A percentile compares a stretch with the other conserved stretches of the same genome.
phyloP scores from a whole-genome alignment of 2,329 filamentous ascomycete genomes.

The Ascochyta koolunga region DNA sequence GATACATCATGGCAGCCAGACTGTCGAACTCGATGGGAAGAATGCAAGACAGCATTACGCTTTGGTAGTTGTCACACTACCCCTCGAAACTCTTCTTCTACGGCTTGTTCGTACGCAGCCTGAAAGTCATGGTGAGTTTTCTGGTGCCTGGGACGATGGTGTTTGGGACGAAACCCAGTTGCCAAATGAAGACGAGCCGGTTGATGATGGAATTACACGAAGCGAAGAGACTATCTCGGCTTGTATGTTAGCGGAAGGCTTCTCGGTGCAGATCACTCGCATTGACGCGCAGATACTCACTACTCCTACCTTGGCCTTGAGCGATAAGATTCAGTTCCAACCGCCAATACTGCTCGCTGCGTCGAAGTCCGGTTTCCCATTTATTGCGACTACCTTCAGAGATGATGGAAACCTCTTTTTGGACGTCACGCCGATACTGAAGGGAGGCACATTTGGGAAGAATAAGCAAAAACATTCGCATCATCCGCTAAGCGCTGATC shows the following conservation, averaged over 20 bases:
- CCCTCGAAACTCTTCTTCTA: conserved; percentile 38
- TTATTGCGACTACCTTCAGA: conserved; percentile 30
- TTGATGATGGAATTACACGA: conserved; percentile 34
- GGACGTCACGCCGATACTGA: conserved; percentile 24
- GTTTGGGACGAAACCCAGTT: conserved; percentile 35
- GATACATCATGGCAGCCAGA: conserved; percentile 38
- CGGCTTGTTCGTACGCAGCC: conserved; percentile 33
- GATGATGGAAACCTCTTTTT: conserved; percentile 29
- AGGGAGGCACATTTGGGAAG: conserved; percentile 23
- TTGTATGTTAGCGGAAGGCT: conserved; percentile 24
- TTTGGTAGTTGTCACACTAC: conserved; percentile 47
- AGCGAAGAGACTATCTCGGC: conserved; percentile 42
- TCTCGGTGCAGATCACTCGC: conserved; percentile 42
- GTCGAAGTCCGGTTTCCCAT: conserved; percentile 19
- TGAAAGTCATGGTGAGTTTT: conserved; percentile 23
- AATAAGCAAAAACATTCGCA: conserved; percentile 7
- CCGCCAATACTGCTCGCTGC: conserved; percentile 30
- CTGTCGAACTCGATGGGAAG: conserved; percentile 33
- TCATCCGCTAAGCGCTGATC: conserved; percentile 31
- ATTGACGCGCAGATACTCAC: conserved; percentile 32
- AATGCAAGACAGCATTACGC: conserved; percentile 38
- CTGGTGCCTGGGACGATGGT: conserved; percentile 33
- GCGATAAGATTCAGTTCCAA: conserved; percentile 25
- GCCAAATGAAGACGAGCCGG: conserved; percentile 25
- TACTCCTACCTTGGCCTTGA: conserved; percentile 22